Evolutionary conservation across 768 basidiomycete genomes (phyloP).

Genomic region (Pholiota molesta): DNA sequence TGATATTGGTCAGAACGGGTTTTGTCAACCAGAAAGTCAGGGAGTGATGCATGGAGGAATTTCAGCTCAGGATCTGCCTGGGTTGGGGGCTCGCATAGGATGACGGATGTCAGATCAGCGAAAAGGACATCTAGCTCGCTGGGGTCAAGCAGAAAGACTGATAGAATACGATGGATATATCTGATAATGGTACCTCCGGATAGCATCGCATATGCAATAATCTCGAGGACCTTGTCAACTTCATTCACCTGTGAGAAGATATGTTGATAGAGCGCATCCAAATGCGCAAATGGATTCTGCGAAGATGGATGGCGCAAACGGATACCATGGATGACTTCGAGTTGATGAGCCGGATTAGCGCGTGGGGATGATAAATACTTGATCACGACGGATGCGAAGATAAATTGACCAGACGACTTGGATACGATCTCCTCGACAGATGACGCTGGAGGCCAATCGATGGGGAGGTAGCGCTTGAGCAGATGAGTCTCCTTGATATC

Average conservation of each 20-base stretch:
- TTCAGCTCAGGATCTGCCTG: not conserved
- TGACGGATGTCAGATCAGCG: not conserved
- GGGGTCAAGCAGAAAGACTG: not conserved
- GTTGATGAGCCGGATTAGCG: not conserved
- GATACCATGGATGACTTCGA: not conserved
- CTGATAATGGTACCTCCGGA: too few relatives aligned
- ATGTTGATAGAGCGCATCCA: not conserved
- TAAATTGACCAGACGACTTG: constrained; percentile 7
- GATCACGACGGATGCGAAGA: constrained; percentile 6
- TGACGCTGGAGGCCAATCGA: not conserved
- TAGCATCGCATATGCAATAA: not conserved
- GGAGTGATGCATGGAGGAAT: constrained; percentile 5
- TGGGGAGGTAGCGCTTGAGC: not conserved
- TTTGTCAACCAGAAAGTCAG: constrained; percentile 2
- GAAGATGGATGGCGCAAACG: not conserved
- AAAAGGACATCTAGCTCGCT: not conserved
- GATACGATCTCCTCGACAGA: not conserved
- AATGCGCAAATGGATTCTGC: not conserved
- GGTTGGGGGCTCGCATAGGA: not conserved
- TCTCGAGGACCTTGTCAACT: not conserved
- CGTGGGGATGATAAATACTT: constrained; percentile 1
- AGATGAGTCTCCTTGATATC: constrained; percentile 8
- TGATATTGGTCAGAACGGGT: not conserved
- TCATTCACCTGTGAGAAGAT: not conserved
- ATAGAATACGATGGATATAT: not conserved